Base-by-base conservation (phyloP, 2,329 filamentous ascomycete species). In the Stagonosporopsis cucurbitacearum region DNA sequence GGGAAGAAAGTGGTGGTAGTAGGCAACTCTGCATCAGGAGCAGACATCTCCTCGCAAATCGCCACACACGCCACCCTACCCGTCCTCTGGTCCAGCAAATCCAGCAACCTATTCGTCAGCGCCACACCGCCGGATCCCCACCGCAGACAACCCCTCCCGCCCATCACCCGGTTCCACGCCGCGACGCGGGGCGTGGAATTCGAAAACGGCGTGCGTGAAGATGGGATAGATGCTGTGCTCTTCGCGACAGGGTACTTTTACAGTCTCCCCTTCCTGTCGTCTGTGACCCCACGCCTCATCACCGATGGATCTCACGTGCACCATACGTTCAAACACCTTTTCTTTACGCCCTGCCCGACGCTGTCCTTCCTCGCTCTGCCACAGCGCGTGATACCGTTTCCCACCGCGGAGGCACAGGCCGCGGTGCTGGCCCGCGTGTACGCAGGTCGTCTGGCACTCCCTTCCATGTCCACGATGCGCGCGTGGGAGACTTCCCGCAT, bases 241-340 rank as follows among this genome's bases (percentile, higher is more conserved):
- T 97, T 94, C 75, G 93, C 91, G 72, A 97, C 94, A 0, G 94
- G 94, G 0, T 98, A 96, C 68, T 84, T 96, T 53, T 96, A 91
- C 76, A 87, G 88, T 5, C 90, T 89, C 54, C 92, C 92, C 0
- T 97, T 96, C 68, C 71, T 88, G 0, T 65, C 82, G 2, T 52
- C 90, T 3, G 68, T 85, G 3, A 50, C 74, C 1, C 82, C 86
- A 0, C 79, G 84, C 0, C 71, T 92, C 2, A 81, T 93, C 51
- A 87, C 84, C 0, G 84, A 86, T 50, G 93, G 93, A 0, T 83
- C 82, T 30, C 84, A 89, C 25, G 87, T 93, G 0, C 80, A 87
- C 58, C 86, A 88, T 30, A 77, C 93, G 3, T 96, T 92, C 72
- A 82, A 91, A 62, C 92, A 98, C 66, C 68, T 97, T 9, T 88